phyloP scores from a whole-genome alignment of 1,139 yeast species.

The Insectozyma bohioensis region DNA sequence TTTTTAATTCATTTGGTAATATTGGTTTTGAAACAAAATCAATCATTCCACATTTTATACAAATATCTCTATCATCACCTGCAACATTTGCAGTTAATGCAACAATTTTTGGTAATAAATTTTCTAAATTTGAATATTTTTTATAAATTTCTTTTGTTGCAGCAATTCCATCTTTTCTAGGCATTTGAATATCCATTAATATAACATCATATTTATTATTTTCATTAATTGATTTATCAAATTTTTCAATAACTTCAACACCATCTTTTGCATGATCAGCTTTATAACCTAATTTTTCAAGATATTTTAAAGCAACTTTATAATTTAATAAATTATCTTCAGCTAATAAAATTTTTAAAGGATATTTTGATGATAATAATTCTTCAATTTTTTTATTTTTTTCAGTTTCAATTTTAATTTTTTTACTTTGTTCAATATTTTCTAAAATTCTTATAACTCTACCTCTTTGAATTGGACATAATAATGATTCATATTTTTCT shows the following conservation, averaged over 20 bases:
- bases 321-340: conserved; percentile 55
- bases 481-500: conserved; percentile 26
- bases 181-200: conserved; percentile 59
- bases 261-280: conserved; percentile 61
- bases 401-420: neutral
- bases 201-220: conserved; percentile 46
- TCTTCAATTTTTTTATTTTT: conserved; percentile 1
- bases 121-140: conserved; percentile 22
- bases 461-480: conserved; percentile 35
- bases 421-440: conserved; percentile 8
- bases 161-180: conserved; percentile 50
- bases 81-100: conserved; percentile 61
- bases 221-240: conserved; percentile 23
- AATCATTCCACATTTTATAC: conserved; percentile 53
- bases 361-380: conserved; percentile 30
- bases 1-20: conserved; percentile 45
- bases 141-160: conserved; percentile 37
- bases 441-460: conserved; percentile 24
- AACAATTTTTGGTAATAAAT: conserved; percentile 41
- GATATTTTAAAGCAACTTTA: conserved; percentile 50
- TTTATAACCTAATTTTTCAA: conserved; percentile 51
- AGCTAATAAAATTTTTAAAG: conserved; percentile 48
- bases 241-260: conserved; percentile 43
- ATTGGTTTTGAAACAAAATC: conserved; percentile 58
- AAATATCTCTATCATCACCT: conserved; percentile 51